Evolutionary conservation across 768 basidiomycete species (phyloP), one percentile per base, ranked within the genome.

Genomic region (Termitomyces sp.): DNA sequence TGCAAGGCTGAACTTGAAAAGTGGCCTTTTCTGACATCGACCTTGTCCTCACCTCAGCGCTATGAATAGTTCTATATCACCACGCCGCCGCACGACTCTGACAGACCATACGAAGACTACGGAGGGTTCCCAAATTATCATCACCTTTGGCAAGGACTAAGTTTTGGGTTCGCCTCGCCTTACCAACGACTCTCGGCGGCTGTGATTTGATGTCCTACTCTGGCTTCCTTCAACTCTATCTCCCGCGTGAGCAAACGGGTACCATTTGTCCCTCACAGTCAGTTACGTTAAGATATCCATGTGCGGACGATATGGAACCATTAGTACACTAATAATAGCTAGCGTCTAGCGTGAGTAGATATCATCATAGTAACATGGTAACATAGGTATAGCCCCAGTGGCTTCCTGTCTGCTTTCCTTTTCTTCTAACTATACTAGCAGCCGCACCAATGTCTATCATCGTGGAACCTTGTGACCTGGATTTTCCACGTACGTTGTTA

Each of bases 381-480:
- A 25, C 25, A 25, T 34, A 9, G 5, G 37, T 25, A 38, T 38
- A 25, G 51, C 51, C 52, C 20, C 34, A 20, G 20, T 20, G 5
- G 40, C 4, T 11, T n/a, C 29, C 15, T 42, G 5, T 40, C 31
- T 31, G 10, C n/a, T 29, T 25, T 43, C 32, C 31, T n/a, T 32
- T 7, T 25, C 20, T 36, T 38, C 12, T 38, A 10, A 11, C 31
- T 20, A 9, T 31, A n/a, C 42, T 17, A n/a, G 32, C 42, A 32
- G 17, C 40, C 32, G 31, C 6, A 50, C 31, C 31, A 8, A 70
- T 73, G 60, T 29, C 83, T 90, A 1, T 87, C 88, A 0, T 94
- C 96, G 71, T 84, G 94, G 5, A 87, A 77, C 49, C 83, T 88
- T 66, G 76, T 96, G 53, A 50, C 25, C 60, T 61, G 20, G 55